Evolutionary conservation across 2,329 filamentous ascomycete genomes (phyloP), one percentile per base, ranked within the genome.

Genomic region (Neopestalotiopsis clavispora): DNA sequence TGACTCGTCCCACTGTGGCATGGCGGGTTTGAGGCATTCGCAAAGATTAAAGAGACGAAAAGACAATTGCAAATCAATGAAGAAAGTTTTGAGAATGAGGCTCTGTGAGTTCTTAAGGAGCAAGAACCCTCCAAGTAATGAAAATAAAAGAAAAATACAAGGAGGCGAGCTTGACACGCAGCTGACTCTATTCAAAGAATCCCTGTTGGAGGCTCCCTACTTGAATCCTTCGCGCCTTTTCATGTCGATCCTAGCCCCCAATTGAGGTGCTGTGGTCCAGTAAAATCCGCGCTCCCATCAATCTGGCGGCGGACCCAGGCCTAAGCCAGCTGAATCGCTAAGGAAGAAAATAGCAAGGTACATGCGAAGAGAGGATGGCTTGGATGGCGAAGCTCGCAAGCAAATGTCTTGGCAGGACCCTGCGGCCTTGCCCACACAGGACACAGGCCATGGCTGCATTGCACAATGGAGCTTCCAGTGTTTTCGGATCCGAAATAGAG

Each of bases 1-100:
- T 45, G 62, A 12, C 23, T 49, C 23, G 23, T 28, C 38, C 62
- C 62, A 65, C 38, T 52, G 62, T 40, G 59, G 17, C 59, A 62
- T 62, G 32, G 32, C n/a, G 34, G 17, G 28, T 62, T 62, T 40
- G 59, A 52, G n/a, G 45, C 45, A 23, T 52, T 52, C 45, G 45
- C 20, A 20, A 6, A 23, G n/a, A 5, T n/a, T 6, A 17, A 6
- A 17, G 45, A 52, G 20, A 4, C 6, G 45, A 52, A n/a, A 10
- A 52, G 14, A n/a, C 5, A 52, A 52, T 38, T 28, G 23, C 34
- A 38, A 23, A 9, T 6, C n/a, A 52, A n/a, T 4, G n/a, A 52
- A n/a, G 45, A 20, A 5, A 52, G 1, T 9, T 4, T 52, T 7
- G 3, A 9, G 1, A n/a, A 12, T n/a, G 6, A 23, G 20, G 45